Evolutionary conservation across 257 asterid genomes (phyloP).

Genomic region (Eucommia ulmoides): DNA sequence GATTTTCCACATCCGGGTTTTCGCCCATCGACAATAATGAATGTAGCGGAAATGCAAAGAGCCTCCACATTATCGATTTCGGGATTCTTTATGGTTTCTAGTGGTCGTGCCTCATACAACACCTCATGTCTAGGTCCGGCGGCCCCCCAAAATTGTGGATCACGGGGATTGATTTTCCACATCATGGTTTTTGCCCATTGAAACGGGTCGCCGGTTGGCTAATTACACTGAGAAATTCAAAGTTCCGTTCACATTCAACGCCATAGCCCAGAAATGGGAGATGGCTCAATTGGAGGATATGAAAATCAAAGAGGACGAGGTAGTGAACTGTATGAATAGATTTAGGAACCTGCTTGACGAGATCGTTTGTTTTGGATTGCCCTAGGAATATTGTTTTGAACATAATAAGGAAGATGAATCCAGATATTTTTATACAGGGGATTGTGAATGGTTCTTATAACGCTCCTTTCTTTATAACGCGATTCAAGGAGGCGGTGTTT

Average conservation of each 20-base stretch:
- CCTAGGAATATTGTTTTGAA: slow-evolving; percentile 30
- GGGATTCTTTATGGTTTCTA: slow-evolving; percentile 16
- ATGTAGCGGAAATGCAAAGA: slow-evolving; percentile 20
- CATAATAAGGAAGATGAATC: slow-evolving; percentile 12
- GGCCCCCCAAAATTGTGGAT: slow-evolving; percentile 41
- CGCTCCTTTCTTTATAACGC: slow-evolving; percentile 40
- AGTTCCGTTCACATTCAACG: slow-evolving; percentile 36
- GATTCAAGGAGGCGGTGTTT: slow-evolving; percentile 47
- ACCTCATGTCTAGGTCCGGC: slow-evolving; percentile 26
- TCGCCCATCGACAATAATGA: slow-evolving; percentile 33
- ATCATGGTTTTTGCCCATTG: slow-evolving; percentile 39
- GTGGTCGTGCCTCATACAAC: slow-evolving; percentile 39
- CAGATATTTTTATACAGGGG: slow-evolving; percentile 27
- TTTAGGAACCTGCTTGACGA: slow-evolving; percentile 31
- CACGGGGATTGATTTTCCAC: slow-evolving; percentile 43
- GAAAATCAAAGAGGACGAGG: slow-evolving; percentile 24
- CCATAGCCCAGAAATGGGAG: slow-evolving; percentile 16
- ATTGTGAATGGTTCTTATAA: slow-evolving; percentile 32
- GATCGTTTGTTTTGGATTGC: slow-evolving; percentile 30
- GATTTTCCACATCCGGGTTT: slow-evolving; percentile 42
- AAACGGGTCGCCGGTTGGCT: slow-evolving; percentile 37
- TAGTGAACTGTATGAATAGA: slow-evolving; percentile 29
- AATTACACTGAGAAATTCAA: slow-evolving; percentile 26
- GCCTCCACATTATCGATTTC: slow-evolving; percentile 39
- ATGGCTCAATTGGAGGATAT: slow-evolving; percentile 30